Conservation (phyloP, 1,139 yeast species). For the Eremothecium gossypii region DNA sequence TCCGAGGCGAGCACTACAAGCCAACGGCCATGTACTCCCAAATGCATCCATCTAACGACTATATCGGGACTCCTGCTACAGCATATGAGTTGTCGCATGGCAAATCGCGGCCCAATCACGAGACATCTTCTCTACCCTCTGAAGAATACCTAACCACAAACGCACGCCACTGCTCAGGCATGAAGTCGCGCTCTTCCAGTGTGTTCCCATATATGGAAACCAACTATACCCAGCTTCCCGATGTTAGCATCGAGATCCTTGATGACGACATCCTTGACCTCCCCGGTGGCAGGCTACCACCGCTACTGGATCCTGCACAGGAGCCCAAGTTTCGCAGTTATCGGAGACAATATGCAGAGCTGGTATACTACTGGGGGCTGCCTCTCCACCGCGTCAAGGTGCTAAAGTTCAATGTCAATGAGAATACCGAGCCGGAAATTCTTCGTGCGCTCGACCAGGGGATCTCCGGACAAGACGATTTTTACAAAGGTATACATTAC, state of each 20-base stretch:
- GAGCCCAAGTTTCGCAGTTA: conserved; percentile 41
- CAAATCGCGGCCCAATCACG: conserved; percentile 6
- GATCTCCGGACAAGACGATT: conserved; percentile 7
- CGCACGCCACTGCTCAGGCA: conserved; percentile 5
- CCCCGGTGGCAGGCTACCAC: conserved; percentile 38
- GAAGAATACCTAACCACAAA: conserved; percentile 21
- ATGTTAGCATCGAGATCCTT: conserved; percentile 43
- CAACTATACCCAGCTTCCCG: conserved; percentile 27
- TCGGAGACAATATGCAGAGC: conserved; percentile 69
- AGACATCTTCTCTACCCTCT: conserved; percentile 17
- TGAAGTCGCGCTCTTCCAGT: conserved; percentile 4
- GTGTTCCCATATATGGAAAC: conserved; percentile 1
- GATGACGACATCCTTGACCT: conserved; percentile 49
- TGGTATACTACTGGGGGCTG: conserved; percentile 75
- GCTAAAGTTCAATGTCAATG: conserved; percentile 58
- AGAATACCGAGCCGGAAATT: conserved; percentile 17
- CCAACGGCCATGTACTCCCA: neutral
- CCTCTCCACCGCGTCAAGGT: conserved; percentile 70
- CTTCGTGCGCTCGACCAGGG: conserved; percentile 8
- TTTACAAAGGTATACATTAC: conserved; percentile 20
- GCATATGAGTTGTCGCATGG: conserved; percentile 4
- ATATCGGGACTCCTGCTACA: conserved; percentile 3
- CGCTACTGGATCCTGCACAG: conserved; percentile 42
- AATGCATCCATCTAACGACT: conserved; percentile 1
- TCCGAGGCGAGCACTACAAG: conserved; percentile 4